Evolutionary conservation across 1,284 basidiomycete genomes (phyloP).

Genomic region (Phellinidium pouzarii): DNA sequence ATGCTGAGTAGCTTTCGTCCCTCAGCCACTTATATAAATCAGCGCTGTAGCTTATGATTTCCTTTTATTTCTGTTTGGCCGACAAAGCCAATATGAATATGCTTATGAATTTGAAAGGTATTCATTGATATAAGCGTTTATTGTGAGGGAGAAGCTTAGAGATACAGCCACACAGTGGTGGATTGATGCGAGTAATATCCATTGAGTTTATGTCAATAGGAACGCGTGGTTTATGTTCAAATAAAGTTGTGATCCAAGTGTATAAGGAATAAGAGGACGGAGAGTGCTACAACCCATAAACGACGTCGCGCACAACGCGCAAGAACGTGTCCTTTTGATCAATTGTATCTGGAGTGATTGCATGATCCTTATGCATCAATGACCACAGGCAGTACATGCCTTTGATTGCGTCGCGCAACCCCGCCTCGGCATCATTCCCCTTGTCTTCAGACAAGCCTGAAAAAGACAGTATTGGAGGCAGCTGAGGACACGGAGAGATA

Average conservation of each 20-base stretch:
- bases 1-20: neutral
- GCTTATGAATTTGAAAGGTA: neutral
- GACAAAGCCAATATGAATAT: too few species aligned
- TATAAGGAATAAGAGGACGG: neutral
- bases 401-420: slow-evolving; percentile 36
- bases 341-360: slow-evolving; percentile 21
- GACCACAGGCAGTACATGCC: slow-evolving; percentile 50
- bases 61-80: neutral
- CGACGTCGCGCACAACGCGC: slow-evolving; percentile 26
- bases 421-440: slow-evolving; percentile 15
- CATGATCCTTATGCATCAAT: slow-evolving; percentile 13
- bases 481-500: slow-evolving; percentile 13
- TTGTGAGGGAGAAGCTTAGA: neutral
- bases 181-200: neutral
- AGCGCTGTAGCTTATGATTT: too few species aligned
- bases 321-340: slow-evolving; percentile 33
- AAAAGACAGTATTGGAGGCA: neutral
- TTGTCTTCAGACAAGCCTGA: neutral
- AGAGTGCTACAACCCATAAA: neutral
- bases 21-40: neutral
- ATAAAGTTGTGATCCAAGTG: too few species aligned
- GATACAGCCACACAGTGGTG: slow-evolving; percentile 1
- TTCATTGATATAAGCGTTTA: neutral
- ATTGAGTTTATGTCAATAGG: too few species aligned
- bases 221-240: too few species aligned